Conservation (phyloP, 73 alveolate species). For the Paramecium sexaurelia region DNA sequence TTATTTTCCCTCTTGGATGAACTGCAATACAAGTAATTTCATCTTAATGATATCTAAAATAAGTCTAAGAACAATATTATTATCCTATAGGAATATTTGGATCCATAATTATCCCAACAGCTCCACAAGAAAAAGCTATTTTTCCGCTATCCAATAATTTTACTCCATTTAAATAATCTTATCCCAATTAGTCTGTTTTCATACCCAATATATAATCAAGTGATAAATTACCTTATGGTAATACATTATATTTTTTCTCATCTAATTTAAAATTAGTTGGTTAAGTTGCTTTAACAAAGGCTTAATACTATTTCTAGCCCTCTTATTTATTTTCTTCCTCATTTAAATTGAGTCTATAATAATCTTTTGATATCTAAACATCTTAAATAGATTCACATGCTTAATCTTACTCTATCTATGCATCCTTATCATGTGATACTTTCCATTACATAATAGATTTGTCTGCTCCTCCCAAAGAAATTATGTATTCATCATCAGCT, state of each 20-base stretch:
- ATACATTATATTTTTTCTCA: slow-evolving; percentile 20
- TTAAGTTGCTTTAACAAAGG: slow-evolving; percentile 73
- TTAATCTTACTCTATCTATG: slow-evolving; percentile 30
- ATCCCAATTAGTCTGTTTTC: slow-evolving; percentile 77
- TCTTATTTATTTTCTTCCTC: neutral
- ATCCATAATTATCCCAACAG: slow-evolving; percentile 79
- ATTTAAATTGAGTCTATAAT: neutral
- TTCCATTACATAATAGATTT: slow-evolving; percentile 95
- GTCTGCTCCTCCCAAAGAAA: slow-evolving; percentile 97
- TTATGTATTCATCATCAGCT: slow-evolving; percentile 79
- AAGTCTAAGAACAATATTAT: slow-evolving; percentile 79
- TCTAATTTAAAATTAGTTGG: slow-evolving; percentile 45
- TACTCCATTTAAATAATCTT: slow-evolving; percentile 90
- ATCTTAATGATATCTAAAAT: slow-evolving; percentile 89
- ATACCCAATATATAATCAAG: slow-evolving; percentile 91
- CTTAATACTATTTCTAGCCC: slow-evolving; percentile 73
- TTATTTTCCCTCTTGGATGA: slow-evolving; percentile 90
- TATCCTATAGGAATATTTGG: slow-evolving; percentile 73
- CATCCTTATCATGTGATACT: slow-evolving; percentile 67
- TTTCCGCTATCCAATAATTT: slow-evolving; percentile 80
- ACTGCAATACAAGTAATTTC: slow-evolving; percentile 92
- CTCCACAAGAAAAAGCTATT: slow-evolving; percentile 92
- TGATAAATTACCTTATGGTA: slow-evolving; percentile 88
- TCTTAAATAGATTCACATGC: slow-evolving; percentile 31
- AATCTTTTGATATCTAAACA: neutral